A percentile compares a stretch with the other conserved stretches of the same genome.
Conservation (phyloP, 768 basidiomycete genomes). For the Imleria badia region DNA sequence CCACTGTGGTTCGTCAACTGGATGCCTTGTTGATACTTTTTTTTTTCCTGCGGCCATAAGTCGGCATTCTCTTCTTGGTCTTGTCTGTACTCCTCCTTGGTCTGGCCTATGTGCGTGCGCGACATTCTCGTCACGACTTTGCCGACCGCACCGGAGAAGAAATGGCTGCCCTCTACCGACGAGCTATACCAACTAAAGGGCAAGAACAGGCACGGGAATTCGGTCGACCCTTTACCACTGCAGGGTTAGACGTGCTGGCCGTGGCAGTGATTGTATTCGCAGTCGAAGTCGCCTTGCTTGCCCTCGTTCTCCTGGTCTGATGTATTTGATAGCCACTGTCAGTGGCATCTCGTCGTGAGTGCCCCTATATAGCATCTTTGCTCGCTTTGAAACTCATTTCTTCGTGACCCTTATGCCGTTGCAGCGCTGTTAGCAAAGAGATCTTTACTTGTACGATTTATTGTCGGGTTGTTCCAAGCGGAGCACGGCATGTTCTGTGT, state of each 20-base stretch:
- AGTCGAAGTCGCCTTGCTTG: conserved; percentile 65
- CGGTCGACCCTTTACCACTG: conserved; percentile 77
- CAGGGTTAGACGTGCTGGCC: conserved; percentile 66
- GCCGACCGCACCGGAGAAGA: conserved; percentile 53
- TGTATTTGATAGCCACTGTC: conserved; percentile 14
- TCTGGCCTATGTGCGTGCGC: conserved; percentile 56
- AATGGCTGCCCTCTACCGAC: conserved; percentile 26
- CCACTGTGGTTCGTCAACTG: neutral
- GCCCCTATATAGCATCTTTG: neutral
- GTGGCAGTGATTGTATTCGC: conserved; percentile 59
- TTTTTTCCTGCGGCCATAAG: conserved; percentile 18
- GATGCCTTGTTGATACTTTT: neutral
- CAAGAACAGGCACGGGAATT: conserved; percentile 62
- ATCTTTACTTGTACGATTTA: conserved; percentile 12
- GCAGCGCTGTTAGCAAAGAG: conserved; percentile 4
- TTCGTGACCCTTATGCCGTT: neutral
- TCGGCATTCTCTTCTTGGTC: conserved; percentile 63
- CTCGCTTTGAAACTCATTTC: no score
- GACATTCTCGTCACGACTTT: conserved; percentile 74
- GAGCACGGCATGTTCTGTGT: conserved; percentile 3
- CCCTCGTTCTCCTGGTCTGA: conserved; percentile 49
- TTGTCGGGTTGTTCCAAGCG: conserved; percentile 2
- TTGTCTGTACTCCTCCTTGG: conserved; percentile 62
- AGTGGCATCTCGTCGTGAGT: conserved; percentile 8
- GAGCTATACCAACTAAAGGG: conserved; percentile 54